phyloP scores from a whole-genome alignment of 805 yeast genomes.

The Cyberlindnera suaveolens region DNA sequence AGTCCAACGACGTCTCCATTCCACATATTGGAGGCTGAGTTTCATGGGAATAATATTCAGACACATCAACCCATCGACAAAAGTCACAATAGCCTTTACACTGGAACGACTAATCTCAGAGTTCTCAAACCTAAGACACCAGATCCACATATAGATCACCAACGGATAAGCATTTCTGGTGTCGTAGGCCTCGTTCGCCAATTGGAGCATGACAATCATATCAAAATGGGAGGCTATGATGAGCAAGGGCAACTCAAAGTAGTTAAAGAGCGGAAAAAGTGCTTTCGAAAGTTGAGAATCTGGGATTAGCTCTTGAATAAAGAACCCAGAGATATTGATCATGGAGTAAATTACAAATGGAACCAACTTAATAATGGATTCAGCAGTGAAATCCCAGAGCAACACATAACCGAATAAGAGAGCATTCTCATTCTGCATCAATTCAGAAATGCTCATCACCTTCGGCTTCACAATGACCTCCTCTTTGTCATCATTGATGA shows the following conservation, averaged over 20 bases:
- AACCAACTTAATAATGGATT: constrained; percentile 28
- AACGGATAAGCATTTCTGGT: constrained; percentile 26
- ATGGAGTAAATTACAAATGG: constrained; percentile 37
- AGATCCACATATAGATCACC: constrained; percentile 29
- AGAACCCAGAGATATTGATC: constrained; percentile 31
- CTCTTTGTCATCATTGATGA: constrained; percentile 10
- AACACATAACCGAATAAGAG: constrained; percentile 31
- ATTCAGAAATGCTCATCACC: constrained; percentile 26
- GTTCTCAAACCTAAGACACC: constrained; percentile 33
- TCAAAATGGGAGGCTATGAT: constrained; percentile 34
- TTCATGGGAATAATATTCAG: constrained; percentile 4
- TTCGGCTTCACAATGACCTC: constrained; percentile 9
- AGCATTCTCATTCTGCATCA: constrained; percentile 35
- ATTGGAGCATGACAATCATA: constrained; percentile 25
- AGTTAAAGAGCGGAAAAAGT: constrained; percentile 30
- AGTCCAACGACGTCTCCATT: constrained; percentile 9
- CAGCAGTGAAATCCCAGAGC: constrained; percentile 32
- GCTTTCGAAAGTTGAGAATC: constrained; percentile 27
- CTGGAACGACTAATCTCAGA: constrained; percentile 24
- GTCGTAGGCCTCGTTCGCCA: constrained; percentile 25
- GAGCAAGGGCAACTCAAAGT: constrained; percentile 32
- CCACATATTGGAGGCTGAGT: constrained; percentile 3
- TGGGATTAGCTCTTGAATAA: constrained; percentile 30
- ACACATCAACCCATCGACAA: constrained; percentile 4
- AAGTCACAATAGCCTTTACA: constrained; percentile 10